Conservation (phyloP, 768 basidiomycete species). For the Phaeolepiota aurea region DNA sequence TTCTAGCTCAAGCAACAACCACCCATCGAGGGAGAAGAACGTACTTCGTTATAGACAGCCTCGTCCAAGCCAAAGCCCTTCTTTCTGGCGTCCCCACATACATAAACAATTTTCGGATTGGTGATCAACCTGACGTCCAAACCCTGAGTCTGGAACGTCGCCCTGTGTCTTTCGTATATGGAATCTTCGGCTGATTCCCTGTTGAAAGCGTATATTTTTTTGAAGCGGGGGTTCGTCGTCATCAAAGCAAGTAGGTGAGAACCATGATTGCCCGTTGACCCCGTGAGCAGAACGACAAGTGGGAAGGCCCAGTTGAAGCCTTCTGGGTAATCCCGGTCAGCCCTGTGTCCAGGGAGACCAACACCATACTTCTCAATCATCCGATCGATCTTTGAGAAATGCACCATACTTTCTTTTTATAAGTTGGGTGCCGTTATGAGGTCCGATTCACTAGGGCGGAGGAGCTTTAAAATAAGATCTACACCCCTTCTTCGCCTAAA, state of each 20-base stretch:
- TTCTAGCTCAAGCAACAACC: background rate
- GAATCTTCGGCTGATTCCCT: background rate
- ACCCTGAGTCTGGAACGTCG: background rate
- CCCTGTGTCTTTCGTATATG: background rate
- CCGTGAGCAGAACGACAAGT: background rate
- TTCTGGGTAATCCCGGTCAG: background rate
- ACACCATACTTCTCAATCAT: background rate
- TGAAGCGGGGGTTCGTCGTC: background rate
- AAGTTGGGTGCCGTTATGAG: too few relatives aligned
- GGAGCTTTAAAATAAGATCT: too few relatives aligned
- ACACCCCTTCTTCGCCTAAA: too few relatives aligned
- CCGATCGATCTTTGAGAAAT: background rate
- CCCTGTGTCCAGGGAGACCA: background rate
- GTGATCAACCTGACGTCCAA: background rate
- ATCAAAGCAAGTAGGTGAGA: background rate
- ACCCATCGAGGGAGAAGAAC: background rate
- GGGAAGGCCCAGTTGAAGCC: background rate
- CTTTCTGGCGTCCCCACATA: background rate
- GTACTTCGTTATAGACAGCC: background rate
- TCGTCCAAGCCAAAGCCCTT: background rate
- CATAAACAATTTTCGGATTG: background rate
- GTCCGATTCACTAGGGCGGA: too few relatives aligned
- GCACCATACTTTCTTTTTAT: too few relatives aligned
- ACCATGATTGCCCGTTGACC: background rate
- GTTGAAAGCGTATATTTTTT: constrained; percentile 1